Percentiles rank a stretch among this genome's conserved stretches.
Conservation (phyloP, 352 stramenopile genomes). For the Globisporangium barbulae region DNA sequence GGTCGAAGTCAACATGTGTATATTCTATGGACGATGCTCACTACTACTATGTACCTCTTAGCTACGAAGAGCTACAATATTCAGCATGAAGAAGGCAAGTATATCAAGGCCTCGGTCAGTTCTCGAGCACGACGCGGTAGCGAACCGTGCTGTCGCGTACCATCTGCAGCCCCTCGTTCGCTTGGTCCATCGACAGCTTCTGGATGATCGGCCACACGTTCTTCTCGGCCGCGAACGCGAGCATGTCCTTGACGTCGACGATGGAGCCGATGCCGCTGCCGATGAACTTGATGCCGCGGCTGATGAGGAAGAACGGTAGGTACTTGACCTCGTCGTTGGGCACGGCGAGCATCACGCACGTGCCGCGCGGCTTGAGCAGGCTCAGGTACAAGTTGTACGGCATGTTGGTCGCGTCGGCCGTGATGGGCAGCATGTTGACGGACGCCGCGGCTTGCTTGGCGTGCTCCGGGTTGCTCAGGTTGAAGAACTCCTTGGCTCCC, state of each 20-base stretch:
- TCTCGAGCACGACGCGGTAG: constrained; percentile 42
- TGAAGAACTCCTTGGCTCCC: constrained; percentile 52
- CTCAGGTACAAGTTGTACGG: constrained; percentile 44
- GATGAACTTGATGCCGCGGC: constrained; percentile 35
- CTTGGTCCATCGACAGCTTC: constrained; percentile 45
- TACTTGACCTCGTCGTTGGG: constrained; percentile 61
- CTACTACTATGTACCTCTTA: background rate
- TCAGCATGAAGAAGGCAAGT: too few species aligned
- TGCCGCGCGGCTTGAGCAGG: constrained; percentile 52
- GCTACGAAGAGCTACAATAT: background rate
- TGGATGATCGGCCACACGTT: constrained; percentile 56
- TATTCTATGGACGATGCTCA: background rate
- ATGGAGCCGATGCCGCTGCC: constrained; percentile 82
- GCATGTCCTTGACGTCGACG: constrained; percentile 82
- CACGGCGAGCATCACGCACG: constrained; percentile 61
- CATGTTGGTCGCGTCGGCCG: constrained; percentile 51
- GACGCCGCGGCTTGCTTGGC: constrained; percentile 23
- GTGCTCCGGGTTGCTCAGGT: constrained; percentile 40
- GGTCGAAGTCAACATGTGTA: background rate
- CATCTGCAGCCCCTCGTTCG: constrained; percentile 38
- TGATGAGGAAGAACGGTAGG: constrained; percentile 46
- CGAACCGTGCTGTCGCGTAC: constrained; percentile 34
- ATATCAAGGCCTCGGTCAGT: constrained; percentile 15
- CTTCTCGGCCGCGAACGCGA: constrained; percentile 72
- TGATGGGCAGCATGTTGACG: constrained; percentile 76